Percentiles rank a stretch among this genome's conserved stretches.
phyloP scores from a whole-genome alignment of 169 alveolate genomes.

The Pseudocohnilembus persalinus region DNA sequence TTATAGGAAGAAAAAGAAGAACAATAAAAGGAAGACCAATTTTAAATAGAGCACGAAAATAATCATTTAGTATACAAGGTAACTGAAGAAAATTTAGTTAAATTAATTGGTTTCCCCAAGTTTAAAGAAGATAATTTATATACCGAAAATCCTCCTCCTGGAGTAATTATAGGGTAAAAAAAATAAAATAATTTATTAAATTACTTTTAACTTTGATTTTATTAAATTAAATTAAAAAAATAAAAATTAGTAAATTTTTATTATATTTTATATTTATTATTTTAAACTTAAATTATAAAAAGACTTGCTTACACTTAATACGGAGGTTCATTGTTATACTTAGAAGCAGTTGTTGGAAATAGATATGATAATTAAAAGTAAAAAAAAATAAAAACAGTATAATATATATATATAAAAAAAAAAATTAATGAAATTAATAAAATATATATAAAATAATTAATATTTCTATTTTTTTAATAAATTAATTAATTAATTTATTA shows the following conservation, averaged over 20 bases:
- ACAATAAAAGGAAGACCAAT: not conserved
- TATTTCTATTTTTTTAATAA: no score
- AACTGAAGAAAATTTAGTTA: not conserved
- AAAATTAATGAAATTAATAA: no score
- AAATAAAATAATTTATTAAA: no score
- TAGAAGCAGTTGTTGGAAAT: not conserved
- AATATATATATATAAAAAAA: no score
- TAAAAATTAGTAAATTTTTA: no score
- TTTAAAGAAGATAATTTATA: not conserved
- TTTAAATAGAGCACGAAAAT: not conserved
- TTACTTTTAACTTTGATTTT: no score
- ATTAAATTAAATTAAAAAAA: no score
- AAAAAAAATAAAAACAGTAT: no score
- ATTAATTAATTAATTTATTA: conserved; percentile 1
- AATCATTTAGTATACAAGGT: no score
- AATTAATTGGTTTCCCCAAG: not conserved
- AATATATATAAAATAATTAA: not conserved
- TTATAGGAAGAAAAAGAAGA: not conserved
- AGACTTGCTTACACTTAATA: conserved; percentile 27
- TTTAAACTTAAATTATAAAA: conserved; percentile 78
- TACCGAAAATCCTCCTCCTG: not conserved
- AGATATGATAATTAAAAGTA: conserved; percentile 2
- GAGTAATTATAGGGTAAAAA: no score
- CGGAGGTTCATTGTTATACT: conserved; percentile 15
- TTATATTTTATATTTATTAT: no score